Conservation (phyloP, 345 rosid species). For the Litchi chinensis region DNA sequence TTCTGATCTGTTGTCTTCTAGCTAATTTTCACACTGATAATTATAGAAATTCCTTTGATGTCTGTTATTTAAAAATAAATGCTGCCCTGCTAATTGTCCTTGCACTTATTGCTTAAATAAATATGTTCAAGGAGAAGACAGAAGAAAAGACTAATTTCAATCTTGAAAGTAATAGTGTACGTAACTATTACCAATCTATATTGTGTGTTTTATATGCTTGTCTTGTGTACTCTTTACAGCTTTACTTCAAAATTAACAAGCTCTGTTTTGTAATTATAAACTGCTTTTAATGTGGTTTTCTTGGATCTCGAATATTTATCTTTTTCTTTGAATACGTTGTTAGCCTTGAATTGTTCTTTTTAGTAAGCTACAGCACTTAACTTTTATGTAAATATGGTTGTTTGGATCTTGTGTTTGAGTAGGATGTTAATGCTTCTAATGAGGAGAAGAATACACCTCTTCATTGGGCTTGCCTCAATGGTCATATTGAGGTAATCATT, state of each 20-base stretch:
- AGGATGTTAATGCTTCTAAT: slow-evolving; percentile 76
- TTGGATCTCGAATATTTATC: background rate
- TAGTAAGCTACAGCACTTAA: background rate
- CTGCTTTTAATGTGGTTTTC: background rate
- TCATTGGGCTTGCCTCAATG: slow-evolving; percentile 94
- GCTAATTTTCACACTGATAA: background rate
- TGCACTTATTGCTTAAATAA: background rate
- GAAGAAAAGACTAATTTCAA: background rate
- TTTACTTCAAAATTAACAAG: background rate
- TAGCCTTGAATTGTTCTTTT: background rate
- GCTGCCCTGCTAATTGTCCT: background rate
- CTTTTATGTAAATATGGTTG: slow-evolving; percentile 1
- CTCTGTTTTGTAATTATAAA: background rate
- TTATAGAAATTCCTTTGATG: background rate
- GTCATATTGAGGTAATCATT: slow-evolving; percentile 69
- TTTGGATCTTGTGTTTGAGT: slow-evolving; percentile 19
- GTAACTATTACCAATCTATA: background rate
- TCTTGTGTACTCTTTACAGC: background rate
- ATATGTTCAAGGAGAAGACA: background rate
- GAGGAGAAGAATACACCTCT: slow-evolving; percentile 83
- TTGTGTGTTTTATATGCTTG: background rate
- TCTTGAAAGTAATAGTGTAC: background rate
- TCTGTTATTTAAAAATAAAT: background rate
- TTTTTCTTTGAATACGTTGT: background rate
- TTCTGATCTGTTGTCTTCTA: background rate